Conservation (phyloP, 306 rosid species). For the Lathyrus sativus region DNA sequence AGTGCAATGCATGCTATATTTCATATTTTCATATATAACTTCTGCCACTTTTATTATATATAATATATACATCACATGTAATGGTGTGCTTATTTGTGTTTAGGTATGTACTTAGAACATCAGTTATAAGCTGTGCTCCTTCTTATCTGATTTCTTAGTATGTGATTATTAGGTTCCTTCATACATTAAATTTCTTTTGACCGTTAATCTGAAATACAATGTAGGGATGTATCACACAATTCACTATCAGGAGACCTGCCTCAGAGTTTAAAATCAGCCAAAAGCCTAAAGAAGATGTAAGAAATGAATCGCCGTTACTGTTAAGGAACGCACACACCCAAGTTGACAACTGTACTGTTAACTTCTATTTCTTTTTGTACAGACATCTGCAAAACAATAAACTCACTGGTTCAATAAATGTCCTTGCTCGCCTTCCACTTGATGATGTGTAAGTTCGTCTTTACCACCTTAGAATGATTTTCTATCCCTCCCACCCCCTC, state of each 20-base stretch:
- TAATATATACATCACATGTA: too few relatives aligned
- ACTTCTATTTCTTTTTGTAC: conserved; percentile 37
- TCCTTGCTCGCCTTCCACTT: conserved; percentile 70
- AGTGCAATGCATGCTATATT: too few relatives aligned
- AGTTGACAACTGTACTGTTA: conserved; percentile 23
- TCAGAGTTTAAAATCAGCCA: conserved; percentile 69
- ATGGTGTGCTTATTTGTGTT: too few relatives aligned
- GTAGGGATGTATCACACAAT: conserved; percentile 84
- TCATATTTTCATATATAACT: too few relatives aligned
- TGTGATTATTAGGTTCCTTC: neutral
- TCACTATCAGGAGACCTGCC: conserved; percentile 80
- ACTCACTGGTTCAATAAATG: conserved; percentile 70
- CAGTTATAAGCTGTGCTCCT: too few relatives aligned
- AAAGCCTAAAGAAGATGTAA: conserved; percentile 72
- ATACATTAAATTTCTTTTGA: conserved; percentile 24
- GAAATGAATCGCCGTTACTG: conserved; percentile 32
- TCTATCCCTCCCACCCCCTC: too few relatives aligned
- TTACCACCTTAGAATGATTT: too few relatives aligned
- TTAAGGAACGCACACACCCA: conserved; percentile 11
- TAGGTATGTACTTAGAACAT: too few relatives aligned
- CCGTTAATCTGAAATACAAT: conserved; percentile 33
- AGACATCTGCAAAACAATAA: conserved; percentile 79
- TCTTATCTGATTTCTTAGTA: conserved; percentile 15
- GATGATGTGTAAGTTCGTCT: conserved; percentile 66
- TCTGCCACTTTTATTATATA: too few relatives aligned